phyloP scores from a whole-genome alignment of 192 early-diverging fungal genomes.

The Podila epicladia region DNA sequence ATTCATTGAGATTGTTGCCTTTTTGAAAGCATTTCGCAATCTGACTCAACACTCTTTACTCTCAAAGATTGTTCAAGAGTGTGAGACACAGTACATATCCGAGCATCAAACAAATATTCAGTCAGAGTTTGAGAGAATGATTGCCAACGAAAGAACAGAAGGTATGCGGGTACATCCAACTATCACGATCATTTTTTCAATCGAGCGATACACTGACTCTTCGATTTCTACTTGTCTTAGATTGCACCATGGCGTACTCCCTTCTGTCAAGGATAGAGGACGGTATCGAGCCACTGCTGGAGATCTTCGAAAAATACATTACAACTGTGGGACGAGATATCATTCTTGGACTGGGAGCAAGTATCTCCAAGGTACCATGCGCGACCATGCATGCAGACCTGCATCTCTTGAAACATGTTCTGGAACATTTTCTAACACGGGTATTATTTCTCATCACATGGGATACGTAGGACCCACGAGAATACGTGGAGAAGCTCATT shows the following conservation, averaged over 20 bases:
- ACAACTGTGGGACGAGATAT: conserved; percentile 63
- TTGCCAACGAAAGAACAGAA: conserved; percentile 66
- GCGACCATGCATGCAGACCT: neutral
- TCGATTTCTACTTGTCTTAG: conserved; percentile 40
- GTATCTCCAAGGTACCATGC: conserved; percentile 58
- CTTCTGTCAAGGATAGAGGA: conserved; percentile 72
- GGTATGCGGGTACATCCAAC: conserved; percentile 45
- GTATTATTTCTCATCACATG: neutral
- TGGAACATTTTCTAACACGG: too few species aligned
- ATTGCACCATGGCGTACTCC: conserved; percentile 72
- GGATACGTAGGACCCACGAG: conserved; percentile 69
- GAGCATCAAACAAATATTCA: conserved; percentile 71
- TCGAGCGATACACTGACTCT: too few species aligned
- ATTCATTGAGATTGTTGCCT: too few species aligned
- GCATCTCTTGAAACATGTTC: neutral
- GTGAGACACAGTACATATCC: conserved; percentile 78
- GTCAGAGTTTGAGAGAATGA: conserved; percentile 75
- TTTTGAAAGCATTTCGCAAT: neutral
- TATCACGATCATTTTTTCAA: too few species aligned
- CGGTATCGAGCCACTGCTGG: conserved; percentile 68
- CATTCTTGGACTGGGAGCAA: conserved; percentile 55
- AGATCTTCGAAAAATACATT: conserved; percentile 74
- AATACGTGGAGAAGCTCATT: conserved; percentile 75
- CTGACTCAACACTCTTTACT: neutral
- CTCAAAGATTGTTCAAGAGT: conserved; percentile 70